Evolutionary conservation across 2,329 filamentous ascomycete species (phyloP).

Genomic region (Aspergillus hortae): DNA sequence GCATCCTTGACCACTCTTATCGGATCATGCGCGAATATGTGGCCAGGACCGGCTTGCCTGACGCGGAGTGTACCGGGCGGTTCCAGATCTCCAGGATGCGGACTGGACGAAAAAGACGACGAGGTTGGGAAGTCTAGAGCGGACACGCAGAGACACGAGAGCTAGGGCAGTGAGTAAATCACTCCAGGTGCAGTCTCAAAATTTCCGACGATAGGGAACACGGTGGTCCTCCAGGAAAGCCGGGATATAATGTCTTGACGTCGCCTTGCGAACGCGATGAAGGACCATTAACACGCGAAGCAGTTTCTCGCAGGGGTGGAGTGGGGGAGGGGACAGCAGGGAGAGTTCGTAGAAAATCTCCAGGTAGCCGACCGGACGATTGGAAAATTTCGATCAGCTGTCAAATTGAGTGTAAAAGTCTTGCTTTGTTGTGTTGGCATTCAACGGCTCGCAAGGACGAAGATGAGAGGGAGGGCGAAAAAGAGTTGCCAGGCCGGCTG

Average conservation of each 20-base stretch:
- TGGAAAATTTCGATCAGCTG: neutral
- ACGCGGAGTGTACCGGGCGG: slow-evolving; percentile 8
- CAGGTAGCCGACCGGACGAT: neutral
- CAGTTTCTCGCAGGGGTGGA: neutral
- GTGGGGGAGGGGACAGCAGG: neutral
- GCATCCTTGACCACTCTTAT: slow-evolving; percentile 35
- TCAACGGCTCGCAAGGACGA: neutral
- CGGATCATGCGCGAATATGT: slow-evolving; percentile 19
- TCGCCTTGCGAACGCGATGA: slow-evolving; percentile 4
- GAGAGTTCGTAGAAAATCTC: neutral
- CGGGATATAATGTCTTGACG: neutral
- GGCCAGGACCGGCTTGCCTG: slow-evolving; percentile 17
- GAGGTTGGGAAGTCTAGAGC: neutral
- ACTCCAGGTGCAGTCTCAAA: too few relatives aligned
- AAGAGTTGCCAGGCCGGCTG: neutral
- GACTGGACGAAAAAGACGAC: neutral
- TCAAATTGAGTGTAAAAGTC: neutral
- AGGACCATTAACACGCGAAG: slow-evolving; percentile 3
- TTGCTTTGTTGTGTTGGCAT: neutral
- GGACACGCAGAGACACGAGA: neutral
- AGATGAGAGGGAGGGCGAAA: neutral
- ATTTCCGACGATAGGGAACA: too few relatives aligned
- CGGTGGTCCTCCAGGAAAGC: too few relatives aligned
- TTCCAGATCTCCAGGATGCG: slow-evolving; percentile 1
- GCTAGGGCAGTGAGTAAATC: neutral